Conservation (phyloP, 148 eudicot species). For the Pharnaceum exiguum region DNA sequence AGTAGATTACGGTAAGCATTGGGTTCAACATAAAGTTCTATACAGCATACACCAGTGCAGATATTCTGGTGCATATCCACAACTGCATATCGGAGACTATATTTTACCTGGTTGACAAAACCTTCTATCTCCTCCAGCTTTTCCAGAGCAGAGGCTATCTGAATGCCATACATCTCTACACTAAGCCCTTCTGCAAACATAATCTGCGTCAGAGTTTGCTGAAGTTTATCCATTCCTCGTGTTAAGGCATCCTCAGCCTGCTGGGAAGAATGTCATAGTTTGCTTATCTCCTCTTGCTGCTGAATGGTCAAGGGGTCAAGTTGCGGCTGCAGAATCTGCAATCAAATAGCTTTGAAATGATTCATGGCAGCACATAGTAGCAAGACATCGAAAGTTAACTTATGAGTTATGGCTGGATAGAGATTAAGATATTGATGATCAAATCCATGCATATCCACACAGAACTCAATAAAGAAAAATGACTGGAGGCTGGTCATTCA, state of each 20-base stretch:
- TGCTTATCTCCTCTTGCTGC: constrained; percentile 37
- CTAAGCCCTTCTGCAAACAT: constrained; percentile 24
- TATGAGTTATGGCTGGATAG: no score
- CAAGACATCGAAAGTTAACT: background rate
- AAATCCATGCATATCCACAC: background rate
- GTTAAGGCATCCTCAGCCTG: constrained; percentile 91
- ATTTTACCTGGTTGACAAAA: constrained; percentile 72
- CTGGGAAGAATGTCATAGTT: constrained; percentile 52
- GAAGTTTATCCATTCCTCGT: constrained; percentile 89
- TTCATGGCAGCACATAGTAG: background rate
- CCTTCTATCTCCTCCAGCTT: constrained; percentile 67
- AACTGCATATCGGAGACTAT: background rate
- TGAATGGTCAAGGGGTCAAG: constrained; percentile 54
- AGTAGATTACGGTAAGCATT: background rate
- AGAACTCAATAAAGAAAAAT: background rate
- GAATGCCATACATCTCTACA: constrained; percentile 38
- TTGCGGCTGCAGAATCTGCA: constrained; percentile 65
- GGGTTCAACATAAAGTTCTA: background rate
- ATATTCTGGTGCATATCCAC: no score
- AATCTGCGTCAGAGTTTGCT: constrained; percentile 61
- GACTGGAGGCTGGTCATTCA: background rate
- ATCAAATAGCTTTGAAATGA: no score
- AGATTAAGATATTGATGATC: no score
- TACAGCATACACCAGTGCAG: background rate
- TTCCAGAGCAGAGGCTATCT: constrained; percentile 55